Base-by-base conservation (phyloP, 192 early-diverging fungal genomes). In the Coemansia sp. region DNA sequence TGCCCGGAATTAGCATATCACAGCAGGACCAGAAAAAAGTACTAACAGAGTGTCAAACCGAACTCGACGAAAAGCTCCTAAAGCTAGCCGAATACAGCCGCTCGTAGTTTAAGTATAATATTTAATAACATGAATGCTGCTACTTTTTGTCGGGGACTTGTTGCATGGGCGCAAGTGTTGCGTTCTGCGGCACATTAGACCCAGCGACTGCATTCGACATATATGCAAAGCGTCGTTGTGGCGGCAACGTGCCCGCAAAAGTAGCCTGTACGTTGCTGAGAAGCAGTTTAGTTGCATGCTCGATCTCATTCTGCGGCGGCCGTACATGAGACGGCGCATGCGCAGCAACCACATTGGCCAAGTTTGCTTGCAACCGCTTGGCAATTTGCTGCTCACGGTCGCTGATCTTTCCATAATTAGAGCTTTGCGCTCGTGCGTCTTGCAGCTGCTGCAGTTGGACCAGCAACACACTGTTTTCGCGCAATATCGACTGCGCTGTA, bases 1-100 rank as follows among this genome's bases (percentile, higher is more conserved):
- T 79, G 39, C 76, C 76, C 10, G 76, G 76, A 35, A 79, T 79
- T 38, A 66, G 66, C 66, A 79, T 79, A 41, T 79, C 76, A 47
- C 76, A 79, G 52, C 16, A 23, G 32, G 76, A 79, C 60, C 76
- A 79, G 57, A 64, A 65, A 24, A 79, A 79, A 52, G 76, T 79
- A 7, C 67, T 79, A 50, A 63, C 61, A 24, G 76, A 79, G 56
- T 79, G 76, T 53, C 71, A 73, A 37, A 39, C 26, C 0, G 76
- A 79, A 20, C 57, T 73, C 24, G 29, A 61, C 27, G 55, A 73
- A 37, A 69, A 67, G 26, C 64, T 79, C 12, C 48, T 66, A 5
- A 71, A 73, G 54, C 64, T 79, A 0, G 43, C 52, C 1, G 68
- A 64, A 10, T 79, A 73, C 48, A 60, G 71, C 61, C 57, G 69